These are phyloP conservation scores for Cutaneotrichosporon sp. DNA, from an alignment of 1,284 basidiomycete genomes.

Conservation along the genomic window DNA sequence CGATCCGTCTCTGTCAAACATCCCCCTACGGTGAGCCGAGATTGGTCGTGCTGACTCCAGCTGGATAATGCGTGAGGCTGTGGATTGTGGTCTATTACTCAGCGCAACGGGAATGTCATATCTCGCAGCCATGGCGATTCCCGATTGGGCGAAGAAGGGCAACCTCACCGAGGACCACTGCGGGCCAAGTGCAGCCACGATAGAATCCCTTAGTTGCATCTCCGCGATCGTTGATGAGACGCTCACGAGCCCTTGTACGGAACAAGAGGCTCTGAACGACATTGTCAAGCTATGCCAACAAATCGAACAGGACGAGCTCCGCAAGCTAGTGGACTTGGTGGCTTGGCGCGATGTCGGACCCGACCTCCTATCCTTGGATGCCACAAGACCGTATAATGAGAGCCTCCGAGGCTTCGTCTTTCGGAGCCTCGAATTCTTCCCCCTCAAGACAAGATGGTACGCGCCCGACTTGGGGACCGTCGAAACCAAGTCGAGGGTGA, in stretches of 20 bases:
- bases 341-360: background rate
- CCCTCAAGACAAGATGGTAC: background rate
- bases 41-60: too few relatives aligned
- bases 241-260: background rate
- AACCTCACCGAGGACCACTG: too few relatives aligned
- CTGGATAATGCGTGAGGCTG: background rate
- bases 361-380: background rate
- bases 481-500: background rate
- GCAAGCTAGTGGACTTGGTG: background rate
- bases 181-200: background rate
- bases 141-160: too few relatives aligned
- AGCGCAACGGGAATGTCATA: background rate
- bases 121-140: background rate
- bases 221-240: background rate
- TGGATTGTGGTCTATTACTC: background rate
- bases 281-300: background rate
- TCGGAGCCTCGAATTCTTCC: background rate
- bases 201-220: background rate
- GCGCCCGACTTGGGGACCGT: background rate
- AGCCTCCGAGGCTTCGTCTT: background rate
- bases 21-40: background rate
- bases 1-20: background rate
- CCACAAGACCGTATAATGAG: background rate
- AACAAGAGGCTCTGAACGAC: background rate
- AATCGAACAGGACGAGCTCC: background rate